Percentiles rank a stretch among this genome's conserved stretches.
Conservation (phyloP, 1,284 basidiomycete species). For the Cerioporus squamosus region DNA sequence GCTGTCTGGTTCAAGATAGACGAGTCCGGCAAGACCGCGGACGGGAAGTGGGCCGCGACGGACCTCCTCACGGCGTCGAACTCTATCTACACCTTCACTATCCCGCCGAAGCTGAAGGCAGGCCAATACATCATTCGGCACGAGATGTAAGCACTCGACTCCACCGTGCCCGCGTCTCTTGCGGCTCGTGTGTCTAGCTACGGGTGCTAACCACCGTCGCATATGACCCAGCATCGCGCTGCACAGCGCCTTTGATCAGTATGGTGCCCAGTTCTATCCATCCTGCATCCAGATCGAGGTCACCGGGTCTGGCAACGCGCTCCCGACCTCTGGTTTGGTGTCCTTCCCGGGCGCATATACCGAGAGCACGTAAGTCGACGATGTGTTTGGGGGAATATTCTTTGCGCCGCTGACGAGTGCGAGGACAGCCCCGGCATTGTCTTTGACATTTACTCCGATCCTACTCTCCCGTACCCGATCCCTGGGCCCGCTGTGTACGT, state of each 20-base stretch:
- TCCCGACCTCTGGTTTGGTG: constrained; percentile 50
- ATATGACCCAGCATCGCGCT: constrained; percentile 43
- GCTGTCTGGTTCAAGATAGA: constrained; percentile 56
- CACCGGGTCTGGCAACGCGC: constrained; percentile 51
- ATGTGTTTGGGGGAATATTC: background rate
- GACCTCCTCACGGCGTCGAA: constrained; percentile 43
- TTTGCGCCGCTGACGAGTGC: constrained; percentile 24
- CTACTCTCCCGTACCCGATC: constrained; percentile 41
- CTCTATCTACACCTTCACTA: constrained; percentile 49
- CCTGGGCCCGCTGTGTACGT: constrained; percentile 46
- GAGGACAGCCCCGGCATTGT: constrained; percentile 29
- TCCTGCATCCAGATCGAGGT: constrained; percentile 56
- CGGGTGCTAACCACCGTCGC: background rate
- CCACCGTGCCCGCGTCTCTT: background rate
- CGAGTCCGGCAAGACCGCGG: constrained; percentile 46
- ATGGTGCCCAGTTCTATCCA: constrained; percentile 43
- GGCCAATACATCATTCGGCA: constrained; percentile 56
- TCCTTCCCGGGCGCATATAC: constrained; percentile 59
- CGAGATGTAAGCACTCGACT: constrained; percentile 41
- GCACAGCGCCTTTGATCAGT: constrained; percentile 39
- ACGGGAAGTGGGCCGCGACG: constrained; percentile 51
- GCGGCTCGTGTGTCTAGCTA: background rate
- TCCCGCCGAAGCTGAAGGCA: constrained; percentile 46
- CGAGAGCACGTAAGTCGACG: constrained; percentile 42
- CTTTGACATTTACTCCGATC: constrained; percentile 22